Evolutionary conservation across 495 filamentous ascomycete genomes (phyloP), one percentile per base, ranked within the genome.

Genomic region (Choiromyces venosus): DNA sequence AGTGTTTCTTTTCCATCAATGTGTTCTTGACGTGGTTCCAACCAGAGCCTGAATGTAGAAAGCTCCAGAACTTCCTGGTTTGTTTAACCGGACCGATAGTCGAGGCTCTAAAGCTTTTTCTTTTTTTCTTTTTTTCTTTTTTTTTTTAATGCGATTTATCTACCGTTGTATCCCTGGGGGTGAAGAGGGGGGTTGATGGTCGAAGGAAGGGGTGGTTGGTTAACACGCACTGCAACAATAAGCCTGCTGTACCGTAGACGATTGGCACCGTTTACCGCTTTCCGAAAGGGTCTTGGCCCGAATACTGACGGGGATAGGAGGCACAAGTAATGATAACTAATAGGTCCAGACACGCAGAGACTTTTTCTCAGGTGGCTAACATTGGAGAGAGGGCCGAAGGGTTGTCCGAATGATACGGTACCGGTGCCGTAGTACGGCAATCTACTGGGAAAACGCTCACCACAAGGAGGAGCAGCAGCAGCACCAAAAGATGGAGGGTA

Each of bases 1-100:
- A 37, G 37, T 39, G 37, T 56, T 77, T 76, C 37, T 29, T 25
- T 75, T 76, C 66, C 74, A 72, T 73, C 69, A 52, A 56, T 77
- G 40, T 65, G 65, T 38, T 77, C 73, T 74, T 77, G 75, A 76
- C 75, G 74, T 77, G 75, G 75, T 77, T 77, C 75, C 75, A 77
- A 77, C 75, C 75, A 77, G 70, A 56, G 69, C 70, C 74, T 77
- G 40, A 70, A 67, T 72, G 69, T 68, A 69, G 52, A 67, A 75
- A 75, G 74, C 69, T 69, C 69, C 74, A 71, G 73, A 74, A 76
- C 75, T 69, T n/a, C 65, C 65, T 73, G 39, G 75, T 71, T 68
- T 67, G 73, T 74, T 77, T 75, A 71, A 73, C 52, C 61, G 52
- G 68, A 65, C 18, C 29, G 61, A 70, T 69, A 72, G 65, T 66